These are phyloP conservation scores for Plasmodium relictum DNA, from an alignment of 169 alveolate species.

Conservation along the genomic window DNA sequence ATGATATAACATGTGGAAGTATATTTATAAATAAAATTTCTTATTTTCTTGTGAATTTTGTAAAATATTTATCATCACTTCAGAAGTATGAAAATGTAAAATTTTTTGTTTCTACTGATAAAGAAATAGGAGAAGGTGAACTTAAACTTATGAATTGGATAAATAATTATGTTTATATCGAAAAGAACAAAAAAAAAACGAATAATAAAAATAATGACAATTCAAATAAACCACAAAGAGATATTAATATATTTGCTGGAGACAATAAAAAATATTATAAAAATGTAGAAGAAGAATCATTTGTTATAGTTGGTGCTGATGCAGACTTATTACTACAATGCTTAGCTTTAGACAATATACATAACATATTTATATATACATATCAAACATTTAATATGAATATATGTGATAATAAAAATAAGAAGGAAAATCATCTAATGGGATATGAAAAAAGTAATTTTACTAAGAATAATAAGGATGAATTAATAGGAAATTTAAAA, in stretches of 20 bases:
- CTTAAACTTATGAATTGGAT: slow-evolving; percentile 82
- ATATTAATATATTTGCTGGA: neutral
- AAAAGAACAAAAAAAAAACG: neutral
- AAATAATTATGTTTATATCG: slow-evolving; percentile 8
- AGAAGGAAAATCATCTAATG: slow-evolving; percentile 56
- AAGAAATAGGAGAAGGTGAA: slow-evolving; percentile 82
- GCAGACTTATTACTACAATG: slow-evolving; percentile 81
- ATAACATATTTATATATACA: slow-evolving; percentile 77
- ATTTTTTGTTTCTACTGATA: slow-evolving; percentile 76
- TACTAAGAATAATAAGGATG: neutral
- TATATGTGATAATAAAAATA: neutral
- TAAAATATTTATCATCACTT: slow-evolving; percentile 50
- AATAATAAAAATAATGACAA: neutral
- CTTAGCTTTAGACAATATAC: slow-evolving; percentile 74
- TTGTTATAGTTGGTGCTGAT: slow-evolving; percentile 82
- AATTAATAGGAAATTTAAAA: too few species aligned
- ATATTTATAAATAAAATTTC: slow-evolving; percentile 73
- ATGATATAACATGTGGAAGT: slow-evolving; percentile 81
- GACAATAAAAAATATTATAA: neutral
- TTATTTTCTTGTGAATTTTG: slow-evolving; percentile 56
- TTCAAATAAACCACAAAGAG: neutral
- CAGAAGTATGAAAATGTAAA: slow-evolving; percentile 32
- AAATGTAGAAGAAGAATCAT: slow-evolving; percentile 44
- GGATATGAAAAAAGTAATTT: neutral
- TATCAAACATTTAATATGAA: slow-evolving; percentile 62